Base-by-base conservation (phyloP, 371 early-diverging fungal genomes). In the Mortierella sp. region DNA sequence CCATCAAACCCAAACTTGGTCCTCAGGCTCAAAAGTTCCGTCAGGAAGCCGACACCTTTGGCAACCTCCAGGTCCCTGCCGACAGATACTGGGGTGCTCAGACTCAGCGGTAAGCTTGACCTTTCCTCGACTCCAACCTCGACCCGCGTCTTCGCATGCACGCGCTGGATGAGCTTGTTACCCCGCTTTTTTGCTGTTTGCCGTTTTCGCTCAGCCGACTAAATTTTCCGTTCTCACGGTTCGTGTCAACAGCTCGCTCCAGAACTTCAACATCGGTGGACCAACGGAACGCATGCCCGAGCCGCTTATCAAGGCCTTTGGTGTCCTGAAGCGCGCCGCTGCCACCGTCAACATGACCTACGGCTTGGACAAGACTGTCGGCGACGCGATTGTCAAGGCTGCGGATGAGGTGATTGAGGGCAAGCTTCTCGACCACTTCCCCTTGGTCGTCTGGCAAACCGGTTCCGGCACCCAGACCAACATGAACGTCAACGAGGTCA, bases 391-490 rank as follows among this genome's bases (percentile, higher is more conserved):
- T 61, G 87, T 93, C 67, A 71, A 90, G 71, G 97, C 97, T 43
- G 90, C 94, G 18, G 86, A 91, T 64, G 95, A 95, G 80, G 95
- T 96, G 38, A 95, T 94, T 58, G 89, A 88, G 26, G 97, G 96
- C 45, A 90, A 89, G 71, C 88, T 94, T 49, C 84, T 87, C 72
- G 93, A 92, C 48, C 95, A 96, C 76, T 98, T 98, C 85, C 98
- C 98, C 42, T 84, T 98, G 54, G 97, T 98, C 26, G 93, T 96
- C 38, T 98, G 93, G 94, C 96, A 97, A 81, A 97, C 97, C 30
- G 98, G 98, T n/a, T 94, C 95, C 23, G 98, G 98, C 54, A 98
- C 97, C n/a, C 97, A 97, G 85, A 89, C 94, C 61, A 95, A 97
- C 86, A 96, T 96, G 97, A 96, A 96, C 79, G 90, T 87, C 55